A percentile compares a stretch with the other conserved stretches of the same genome.
Evolutionary conservation across 306 rosid genomes (phyloP).

Genomic region (Glycyrrhiza uralensis): DNA sequence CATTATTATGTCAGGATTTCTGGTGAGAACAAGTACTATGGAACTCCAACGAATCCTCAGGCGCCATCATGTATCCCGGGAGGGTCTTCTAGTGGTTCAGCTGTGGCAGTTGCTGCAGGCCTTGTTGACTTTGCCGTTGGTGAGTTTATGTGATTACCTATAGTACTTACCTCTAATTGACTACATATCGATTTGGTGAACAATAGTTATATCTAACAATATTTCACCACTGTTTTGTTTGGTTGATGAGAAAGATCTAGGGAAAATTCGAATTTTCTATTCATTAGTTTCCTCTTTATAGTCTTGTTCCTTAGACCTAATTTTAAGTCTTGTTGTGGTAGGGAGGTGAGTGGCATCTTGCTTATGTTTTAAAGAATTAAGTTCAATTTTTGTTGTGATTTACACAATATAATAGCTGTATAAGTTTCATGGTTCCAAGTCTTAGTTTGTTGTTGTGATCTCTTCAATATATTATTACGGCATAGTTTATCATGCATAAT

Average conservation of each 20-base stretch:
- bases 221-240: background rate
- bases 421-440: slow-evolving; percentile 1
- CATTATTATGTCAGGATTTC: slow-evolving; percentile 42
- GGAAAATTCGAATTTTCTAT: background rate
- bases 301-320: background rate
- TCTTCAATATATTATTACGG: slow-evolving; percentile 4
- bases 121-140: slow-evolving; percentile 80
- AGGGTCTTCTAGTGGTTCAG: slow-evolving; percentile 77
- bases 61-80: slow-evolving; percentile 54
- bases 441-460: slow-evolving; percentile 16
- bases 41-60: slow-evolving; percentile 68
- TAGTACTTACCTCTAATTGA: background rate
- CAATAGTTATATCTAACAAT: background rate
- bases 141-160: slow-evolving; percentile 25
- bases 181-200: background rate
- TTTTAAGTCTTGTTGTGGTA: background rate
- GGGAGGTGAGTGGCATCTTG: background rate
- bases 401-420: background rate
- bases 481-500: background rate
- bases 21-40: slow-evolving; percentile 68
- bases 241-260: background rate
- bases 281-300: background rate
- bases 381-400: slow-evolving; percentile 3
- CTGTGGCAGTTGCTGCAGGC: slow-evolving; percentile 75
- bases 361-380: background rate